phyloP scores from a whole-genome alignment of 179 eudicot species.

The Heliamphora pulchella region DNA sequence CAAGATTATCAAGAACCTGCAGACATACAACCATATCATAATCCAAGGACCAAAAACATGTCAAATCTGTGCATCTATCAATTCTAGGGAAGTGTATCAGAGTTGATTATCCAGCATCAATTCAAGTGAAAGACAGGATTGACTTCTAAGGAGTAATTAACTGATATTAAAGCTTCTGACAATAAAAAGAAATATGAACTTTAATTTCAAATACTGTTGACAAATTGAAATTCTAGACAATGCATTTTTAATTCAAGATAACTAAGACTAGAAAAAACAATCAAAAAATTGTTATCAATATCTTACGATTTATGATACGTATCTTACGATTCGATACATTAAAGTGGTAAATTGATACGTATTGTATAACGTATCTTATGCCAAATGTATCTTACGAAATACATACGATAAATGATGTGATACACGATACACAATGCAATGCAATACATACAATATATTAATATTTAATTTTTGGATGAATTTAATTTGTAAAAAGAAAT shows the following conservation, averaged over 20 bases:
- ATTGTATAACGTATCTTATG: too few species aligned
- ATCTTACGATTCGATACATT: too few species aligned
- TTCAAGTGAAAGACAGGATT: not conserved
- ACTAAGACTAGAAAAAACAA: not conserved
- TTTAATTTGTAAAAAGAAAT: too few species aligned
- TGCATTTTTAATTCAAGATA: not conserved
- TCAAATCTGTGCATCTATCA: not conserved
- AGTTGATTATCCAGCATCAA: not conserved
- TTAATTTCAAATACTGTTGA: not conserved
- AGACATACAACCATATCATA: not conserved
- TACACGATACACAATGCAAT: too few species aligned
- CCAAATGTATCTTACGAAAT: too few species aligned
- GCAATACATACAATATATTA: too few species aligned
- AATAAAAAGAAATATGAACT: not conserved
- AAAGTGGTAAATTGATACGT: too few species aligned
- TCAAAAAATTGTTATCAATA: too few species aligned
- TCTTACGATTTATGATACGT: too few species aligned
- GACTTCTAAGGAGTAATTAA: not conserved
- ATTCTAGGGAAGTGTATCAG: not conserved
- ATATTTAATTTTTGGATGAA: too few species aligned
- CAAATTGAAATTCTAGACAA: not conserved
- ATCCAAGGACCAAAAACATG: slow-evolving; percentile 2
- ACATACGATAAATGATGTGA: too few species aligned
- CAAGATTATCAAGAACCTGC: slow-evolving; percentile 74
- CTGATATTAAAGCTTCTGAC: not conserved